Conservation (phyloP, 1,284 basidiomycete genomes). For the Ceratobasidium papillatum region DNA sequence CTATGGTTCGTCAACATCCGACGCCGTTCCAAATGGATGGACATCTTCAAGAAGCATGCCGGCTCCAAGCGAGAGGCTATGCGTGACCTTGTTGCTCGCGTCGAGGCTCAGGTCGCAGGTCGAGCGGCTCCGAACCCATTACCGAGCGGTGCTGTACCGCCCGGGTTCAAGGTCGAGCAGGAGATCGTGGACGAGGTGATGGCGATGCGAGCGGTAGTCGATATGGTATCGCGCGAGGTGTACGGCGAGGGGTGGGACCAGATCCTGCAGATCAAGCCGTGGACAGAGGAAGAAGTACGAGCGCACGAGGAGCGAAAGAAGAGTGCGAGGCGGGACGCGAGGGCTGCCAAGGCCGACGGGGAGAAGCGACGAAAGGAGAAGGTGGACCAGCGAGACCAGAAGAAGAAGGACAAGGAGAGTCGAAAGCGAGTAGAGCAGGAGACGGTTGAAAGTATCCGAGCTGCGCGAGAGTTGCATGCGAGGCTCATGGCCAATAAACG, state of each 20-base stretch:
- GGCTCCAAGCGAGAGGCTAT: constrained; percentile 42
- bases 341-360: constrained; percentile 18
- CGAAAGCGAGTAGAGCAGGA: constrained; percentile 34
- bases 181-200: constrained; percentile 34
- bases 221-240: constrained; percentile 43
- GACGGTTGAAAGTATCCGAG: constrained; percentile 19
- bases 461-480: constrained; percentile 28
- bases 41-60: constrained; percentile 44
- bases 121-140: constrained; percentile 36
- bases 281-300: constrained; percentile 40
- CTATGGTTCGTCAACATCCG: constrained; percentile 46
- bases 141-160: constrained; percentile 15
- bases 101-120: constrained; percentile 39
- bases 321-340: constrained; percentile 19
- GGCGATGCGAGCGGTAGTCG: constrained; percentile 41
- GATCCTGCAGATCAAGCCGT: constrained; percentile 29
- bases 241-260: constrained; percentile 40
- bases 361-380: constrained; percentile 19
- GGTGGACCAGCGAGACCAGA: constrained; percentile 30
- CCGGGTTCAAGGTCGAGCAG: constrained; percentile 31
- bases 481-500: constrained; percentile 29
- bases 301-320: constrained; percentile 38
- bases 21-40: constrained; percentile 45
- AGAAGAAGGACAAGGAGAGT: constrained; percentile 14
- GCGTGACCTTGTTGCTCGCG: constrained; percentile 42